Evolutionary conservation across 176 grass and related monocot species (phyloP), one percentile per base, ranked within the genome.

Genomic region (Themeda triandra): DNA sequence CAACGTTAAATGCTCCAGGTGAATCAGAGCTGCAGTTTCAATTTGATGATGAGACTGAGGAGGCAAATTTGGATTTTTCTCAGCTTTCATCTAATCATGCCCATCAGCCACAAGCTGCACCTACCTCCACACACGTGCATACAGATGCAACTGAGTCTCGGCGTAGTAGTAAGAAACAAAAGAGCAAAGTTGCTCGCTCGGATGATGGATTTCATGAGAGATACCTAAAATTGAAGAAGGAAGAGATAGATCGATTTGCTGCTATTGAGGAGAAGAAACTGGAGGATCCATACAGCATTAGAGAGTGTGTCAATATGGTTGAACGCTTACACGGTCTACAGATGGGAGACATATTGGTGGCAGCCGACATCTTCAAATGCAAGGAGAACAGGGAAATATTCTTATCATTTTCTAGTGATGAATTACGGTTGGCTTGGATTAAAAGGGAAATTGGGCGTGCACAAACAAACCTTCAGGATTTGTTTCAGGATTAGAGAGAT

Each of bases 221-320:
- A 11, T 76, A 39, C 25, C 18, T 84, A 1, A 13, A 8, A 10
- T 9, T 84, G 1, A 83, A 83, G n/a, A 63, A 21, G 3, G 58
- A 83, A 36, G 58, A 83, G 0, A 81, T 58, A 7, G 66, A 70
- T 17, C 23, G 31, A 11, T 81, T 35, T 70, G 32, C 31, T 14
- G 8, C 46, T n/a, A 70, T 70, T 18, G 46, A 70, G 19, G 32
- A 69, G 46, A 81, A 40, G 66, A 70, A 82, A 53, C 6, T 71
- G 15, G 49, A 71, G 6, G 66, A 82, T 29, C 65, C 45, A 6
- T 81, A 27, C 13, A 83, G 18, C 37, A 83, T 83, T 17, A 74
- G 63, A 1, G 33, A 74, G 9, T 83, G 69, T 30, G 31, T 65
- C 28, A 64, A 1, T 6, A 0, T 19, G 17, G 17, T 83, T 46